These are phyloP conservation scores for Trichoderma virens DNA, from an alignment of 495 filamentous ascomycete species.

Conservation along the genomic window DNA sequence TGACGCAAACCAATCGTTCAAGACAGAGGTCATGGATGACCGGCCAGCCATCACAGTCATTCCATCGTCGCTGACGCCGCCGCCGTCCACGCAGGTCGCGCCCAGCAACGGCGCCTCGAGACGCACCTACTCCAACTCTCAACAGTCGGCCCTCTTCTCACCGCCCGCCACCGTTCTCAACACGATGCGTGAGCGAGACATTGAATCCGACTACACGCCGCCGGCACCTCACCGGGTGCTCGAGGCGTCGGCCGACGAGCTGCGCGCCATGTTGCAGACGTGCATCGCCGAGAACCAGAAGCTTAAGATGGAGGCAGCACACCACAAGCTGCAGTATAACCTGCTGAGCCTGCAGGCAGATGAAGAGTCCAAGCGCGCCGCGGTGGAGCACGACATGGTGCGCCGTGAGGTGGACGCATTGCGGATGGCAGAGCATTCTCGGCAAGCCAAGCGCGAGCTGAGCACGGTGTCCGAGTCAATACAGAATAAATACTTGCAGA, in stretches of 20 bases:
- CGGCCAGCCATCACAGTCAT: constrained; percentile 27
- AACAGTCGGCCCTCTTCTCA: constrained; percentile 38
- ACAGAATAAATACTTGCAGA: constrained; percentile 38
- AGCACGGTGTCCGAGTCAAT: constrained; percentile 28
- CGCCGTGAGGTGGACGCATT: constrained; percentile 83
- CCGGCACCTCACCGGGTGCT: constrained; percentile 60
- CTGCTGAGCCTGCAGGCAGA: constrained; percentile 78
- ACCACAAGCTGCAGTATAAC: constrained; percentile 88
- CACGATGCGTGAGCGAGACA: constrained; percentile 41
- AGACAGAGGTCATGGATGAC: constrained; percentile 34
- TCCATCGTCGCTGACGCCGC: constrained; percentile 57
- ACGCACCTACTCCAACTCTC: constrained; percentile 36
- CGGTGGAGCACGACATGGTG: constrained; percentile 90
- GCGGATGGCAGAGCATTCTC: constrained; percentile 50
- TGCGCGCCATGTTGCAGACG: constrained; percentile 47
- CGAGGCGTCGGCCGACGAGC: constrained; percentile 48
- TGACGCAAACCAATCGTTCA: constrained; percentile 27
- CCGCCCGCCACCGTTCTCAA: constrained; percentile 51
- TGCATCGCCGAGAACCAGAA: constrained; percentile 48
- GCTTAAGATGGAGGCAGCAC: constrained; percentile 75
- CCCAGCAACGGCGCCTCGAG: constrained; percentile 21
- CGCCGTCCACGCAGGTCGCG: constrained; percentile 63
- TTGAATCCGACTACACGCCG: constrained; percentile 42
- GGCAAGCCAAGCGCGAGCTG: constrained; percentile 39
- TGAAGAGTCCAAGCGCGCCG: constrained; percentile 78